A percentile compares a stretch with the other conserved stretches of the same genome.
These are phyloP conservation scores for Umbelopsis sp. DNA, from an alignment of 192 early-diverging fungal genomes.

Conservation along the genomic window DNA sequence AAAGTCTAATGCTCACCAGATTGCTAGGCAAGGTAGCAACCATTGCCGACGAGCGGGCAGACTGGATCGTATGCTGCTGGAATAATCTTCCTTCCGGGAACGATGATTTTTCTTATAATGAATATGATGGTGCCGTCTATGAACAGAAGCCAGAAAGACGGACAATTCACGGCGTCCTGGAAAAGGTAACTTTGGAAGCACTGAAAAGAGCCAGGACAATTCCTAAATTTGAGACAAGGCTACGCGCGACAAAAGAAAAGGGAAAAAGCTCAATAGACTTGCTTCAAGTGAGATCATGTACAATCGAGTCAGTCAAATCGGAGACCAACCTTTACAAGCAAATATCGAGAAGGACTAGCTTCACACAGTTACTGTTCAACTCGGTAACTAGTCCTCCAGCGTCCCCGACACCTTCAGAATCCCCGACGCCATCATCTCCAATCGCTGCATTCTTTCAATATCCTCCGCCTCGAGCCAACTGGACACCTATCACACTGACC, in stretches of 20 bases:
- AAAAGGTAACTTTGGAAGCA: slow-evolving; percentile 37
- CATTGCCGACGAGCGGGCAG: slow-evolving; percentile 42
- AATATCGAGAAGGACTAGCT: slow-evolving; percentile 12
- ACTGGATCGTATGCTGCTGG: slow-evolving; percentile 41
- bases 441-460: slow-evolving; percentile 32
- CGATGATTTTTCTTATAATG: slow-evolving; percentile 24
- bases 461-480: slow-evolving; percentile 27
- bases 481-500: slow-evolving; percentile 40
- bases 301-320: not conserved
- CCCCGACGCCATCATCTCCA: slow-evolving; percentile 17
- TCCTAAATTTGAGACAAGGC: slow-evolving; percentile 41
- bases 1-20: slow-evolving; percentile 58
- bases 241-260: slow-evolving; percentile 34
- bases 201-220: slow-evolving; percentile 35
- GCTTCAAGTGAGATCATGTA: not conserved
- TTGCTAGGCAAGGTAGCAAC: slow-evolving; percentile 51
- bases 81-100: slow-evolving; percentile 22
- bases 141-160: slow-evolving; percentile 17
- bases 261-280: slow-evolving; percentile 14
- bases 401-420: not conserved
- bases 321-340: not conserved
- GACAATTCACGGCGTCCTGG: slow-evolving; percentile 28
- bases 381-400: slow-evolving; percentile 7
- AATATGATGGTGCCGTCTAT: slow-evolving; percentile 16
- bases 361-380: slow-evolving; percentile 33